A percentile compares a stretch with the other conserved stretches of the same genome.
phyloP scores from a whole-genome alignment of 352 stramenopile genomes.

The Globisporangium ultimum region DNA sequence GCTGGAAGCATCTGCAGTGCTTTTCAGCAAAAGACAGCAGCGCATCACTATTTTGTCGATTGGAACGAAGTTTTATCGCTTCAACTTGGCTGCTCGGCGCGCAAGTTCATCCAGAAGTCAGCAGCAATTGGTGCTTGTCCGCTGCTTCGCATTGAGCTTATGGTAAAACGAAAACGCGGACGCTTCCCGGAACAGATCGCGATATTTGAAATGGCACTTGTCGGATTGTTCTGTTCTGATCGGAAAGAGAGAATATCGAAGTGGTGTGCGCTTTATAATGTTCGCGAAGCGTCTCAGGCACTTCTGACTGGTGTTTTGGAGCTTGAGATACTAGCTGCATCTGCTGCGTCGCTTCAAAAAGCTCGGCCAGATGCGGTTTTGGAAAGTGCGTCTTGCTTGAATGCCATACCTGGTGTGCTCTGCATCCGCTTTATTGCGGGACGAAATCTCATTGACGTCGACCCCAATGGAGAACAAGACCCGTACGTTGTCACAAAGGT shows the following conservation, averaged over 20 bases:
- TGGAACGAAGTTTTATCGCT: conserved; percentile 22
- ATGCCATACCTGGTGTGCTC: conserved; percentile 23
- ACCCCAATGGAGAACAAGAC: conserved; percentile 49
- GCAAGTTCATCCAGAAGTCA: conserved; percentile 14
- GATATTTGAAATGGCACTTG: conserved; percentile 21
- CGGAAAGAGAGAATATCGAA: conserved; percentile 7
- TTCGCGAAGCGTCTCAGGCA: background rate
- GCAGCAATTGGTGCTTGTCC: conserved; percentile 27
- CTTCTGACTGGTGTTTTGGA: conserved; percentile 15
- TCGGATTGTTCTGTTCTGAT: conserved; percentile 9
- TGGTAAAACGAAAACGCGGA: conserved; percentile 18
- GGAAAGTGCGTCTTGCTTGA: background rate
- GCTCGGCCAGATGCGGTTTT: background rate
- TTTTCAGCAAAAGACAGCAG: conserved; percentile 4
- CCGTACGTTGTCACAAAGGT: conserved; percentile 36
- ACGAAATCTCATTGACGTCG: conserved; percentile 43
- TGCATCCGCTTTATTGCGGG: conserved; percentile 40
- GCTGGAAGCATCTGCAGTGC: background rate
- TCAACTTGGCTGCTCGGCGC: conserved; percentile 11
- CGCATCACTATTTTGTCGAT: conserved; percentile 3
- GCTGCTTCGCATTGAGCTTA: conserved; percentile 30
- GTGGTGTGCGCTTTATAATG: conserved; percentile 18
- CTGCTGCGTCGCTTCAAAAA: background rate
- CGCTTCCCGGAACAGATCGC: conserved; percentile 27
- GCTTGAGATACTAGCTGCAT: conserved; percentile 7